Base-by-base conservation (phyloP, 192 early-diverging fungal genomes). In the Backusella circina region DNA sequence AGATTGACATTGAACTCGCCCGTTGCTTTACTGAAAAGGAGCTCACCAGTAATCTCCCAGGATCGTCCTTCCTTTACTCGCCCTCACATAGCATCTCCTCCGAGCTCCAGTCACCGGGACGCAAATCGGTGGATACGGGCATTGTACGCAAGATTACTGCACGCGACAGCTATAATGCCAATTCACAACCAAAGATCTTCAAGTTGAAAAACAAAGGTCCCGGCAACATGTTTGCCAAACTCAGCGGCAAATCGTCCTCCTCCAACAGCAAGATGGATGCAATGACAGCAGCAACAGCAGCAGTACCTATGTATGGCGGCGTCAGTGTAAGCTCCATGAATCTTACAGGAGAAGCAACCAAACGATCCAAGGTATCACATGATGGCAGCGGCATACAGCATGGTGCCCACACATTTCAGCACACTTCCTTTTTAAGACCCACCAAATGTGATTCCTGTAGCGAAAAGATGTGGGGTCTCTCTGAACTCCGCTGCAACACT, bases 1-100 rank as follows among this genome's bases (percentile, higher is more conserved):
- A 77, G 21, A 86, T 89, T 51, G 86, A 89, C 70, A 89, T 86
- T 74, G 86, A 86, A 41, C 75, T 88, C 54, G 82, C 83, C 26
- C 74, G 82, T 64, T 74, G 82, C 39, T 67, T 83, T 31, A 80
- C 72, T 10, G 82, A 61, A 28, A 61, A 61, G 12, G 54, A 61
- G 12, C 32, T 78, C 28, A 76, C 75, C 41, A 76, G 73, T 16
- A 72, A 73, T 8, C 75, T 78, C 1, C 64, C 79, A 57, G 78
- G 78, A 8, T 80, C 82, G 0, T 83, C 54, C 9, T 61, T 61
- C 26, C 12, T 61, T 3, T 61, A 61, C 12, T 61, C 79, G 3
- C 66, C 79, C 16, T 74, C 79, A 13, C 64, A 68, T 30, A 70
- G 70, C 41, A 65, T 44, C 16, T 78, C 77, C 15, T 73, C 72